These are phyloP conservation scores for Terfezia boudieri DNA, from an alignment of 495 filamentous ascomycete species.

Conservation along the genomic window DNA sequence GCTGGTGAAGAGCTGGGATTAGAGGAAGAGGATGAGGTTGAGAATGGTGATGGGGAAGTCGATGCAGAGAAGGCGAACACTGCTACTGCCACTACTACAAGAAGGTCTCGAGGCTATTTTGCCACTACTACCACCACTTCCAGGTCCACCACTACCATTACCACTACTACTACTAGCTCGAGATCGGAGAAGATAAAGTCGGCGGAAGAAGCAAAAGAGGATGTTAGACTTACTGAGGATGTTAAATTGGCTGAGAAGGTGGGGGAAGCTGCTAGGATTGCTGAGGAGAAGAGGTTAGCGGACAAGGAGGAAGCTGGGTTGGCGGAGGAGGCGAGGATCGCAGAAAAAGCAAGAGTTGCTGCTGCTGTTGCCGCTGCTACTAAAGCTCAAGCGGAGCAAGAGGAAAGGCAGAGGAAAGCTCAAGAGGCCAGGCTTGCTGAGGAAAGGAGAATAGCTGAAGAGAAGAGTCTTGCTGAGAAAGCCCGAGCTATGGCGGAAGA, in stretches of 20 bases:
- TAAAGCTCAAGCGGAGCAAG: neutral
- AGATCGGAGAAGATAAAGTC: neutral
- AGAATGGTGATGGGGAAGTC: neutral
- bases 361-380: neutral
- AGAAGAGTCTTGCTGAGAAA: neutral
- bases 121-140: neutral
- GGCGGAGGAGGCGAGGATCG: neutral
- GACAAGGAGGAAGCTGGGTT: neutral
- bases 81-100: neutral
- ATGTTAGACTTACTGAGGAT: neutral
- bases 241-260: neutral
- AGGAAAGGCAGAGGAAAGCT: constrained; percentile 1
- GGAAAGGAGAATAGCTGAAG: neutral
- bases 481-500: neutral
- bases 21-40: neutral
- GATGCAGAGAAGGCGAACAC: neutral
- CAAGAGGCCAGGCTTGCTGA: neutral
- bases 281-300: neutral
- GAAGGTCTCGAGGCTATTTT: neutral
- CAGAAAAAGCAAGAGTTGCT: constrained; percentile 2
- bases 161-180: too few relatives aligned
- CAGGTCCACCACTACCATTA: neutral
- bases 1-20: neutral
- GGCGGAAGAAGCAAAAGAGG: neutral
- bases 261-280: neutral